Evolutionary conservation across 129 eudicot species (phyloP).

Genomic region (Helichrysum umbraculigerum): DNA sequence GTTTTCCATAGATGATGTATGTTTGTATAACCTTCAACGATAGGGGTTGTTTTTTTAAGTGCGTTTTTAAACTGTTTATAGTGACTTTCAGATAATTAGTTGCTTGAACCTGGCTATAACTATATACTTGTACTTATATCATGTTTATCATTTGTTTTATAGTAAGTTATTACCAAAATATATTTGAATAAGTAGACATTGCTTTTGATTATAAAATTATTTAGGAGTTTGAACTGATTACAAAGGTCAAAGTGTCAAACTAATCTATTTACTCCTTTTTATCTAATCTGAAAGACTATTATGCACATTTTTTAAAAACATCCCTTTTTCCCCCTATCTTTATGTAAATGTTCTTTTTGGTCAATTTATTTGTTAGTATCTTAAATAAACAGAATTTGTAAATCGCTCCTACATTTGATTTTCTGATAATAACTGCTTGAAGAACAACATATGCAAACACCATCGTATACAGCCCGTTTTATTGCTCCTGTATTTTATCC

Average conservation of each 20-base stretch:
- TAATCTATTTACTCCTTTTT: neutral
- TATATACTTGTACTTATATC: neutral
- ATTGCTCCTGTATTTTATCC: too few relatives aligned
- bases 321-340: too few relatives aligned
- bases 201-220: too few relatives aligned
- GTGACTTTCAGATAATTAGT: neutral
- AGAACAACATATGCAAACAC: neutral
- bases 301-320: too few relatives aligned
- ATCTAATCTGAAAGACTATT: neutral
- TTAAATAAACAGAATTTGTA: neutral
- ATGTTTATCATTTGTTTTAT: too few relatives aligned
- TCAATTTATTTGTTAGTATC: neutral
- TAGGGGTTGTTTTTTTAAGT: neutral
- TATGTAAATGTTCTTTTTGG: neutral
- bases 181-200: neutral
- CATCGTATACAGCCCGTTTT: too few relatives aligned
- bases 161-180: too few relatives aligned
- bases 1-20: conserved; percentile 43
- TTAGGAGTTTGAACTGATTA: neutral
- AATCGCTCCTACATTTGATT: neutral
- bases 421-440: neutral
- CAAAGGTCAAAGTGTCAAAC: neutral
- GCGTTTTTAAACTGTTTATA: neutral
- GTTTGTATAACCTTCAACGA: neutral
- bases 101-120: neutral